Conservation (phyloP, 2,329 filamentous ascomycete genomes). For the Trichoderma afroharzianum region DNA sequence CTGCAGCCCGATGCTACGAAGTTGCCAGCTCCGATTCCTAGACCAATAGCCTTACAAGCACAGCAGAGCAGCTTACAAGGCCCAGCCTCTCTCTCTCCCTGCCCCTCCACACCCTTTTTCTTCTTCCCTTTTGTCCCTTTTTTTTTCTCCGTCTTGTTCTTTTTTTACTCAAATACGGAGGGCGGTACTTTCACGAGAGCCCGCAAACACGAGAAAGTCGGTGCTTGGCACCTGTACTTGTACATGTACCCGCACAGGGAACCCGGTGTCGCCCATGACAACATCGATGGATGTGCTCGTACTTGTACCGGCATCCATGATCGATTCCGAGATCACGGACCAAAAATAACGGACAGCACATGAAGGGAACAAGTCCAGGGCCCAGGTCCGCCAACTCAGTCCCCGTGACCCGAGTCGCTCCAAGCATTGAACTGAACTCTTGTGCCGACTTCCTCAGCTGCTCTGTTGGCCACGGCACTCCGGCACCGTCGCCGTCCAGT, state of each 20-base stretch:
- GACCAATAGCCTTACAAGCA: not conserved
- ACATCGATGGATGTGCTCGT: not conserved
- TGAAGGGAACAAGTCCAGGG: not conserved
- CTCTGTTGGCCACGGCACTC: not conserved
- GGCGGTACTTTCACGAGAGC: not conserved
- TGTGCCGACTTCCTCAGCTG: not conserved
- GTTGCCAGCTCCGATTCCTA: not conserved
- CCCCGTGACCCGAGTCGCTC: not conserved
- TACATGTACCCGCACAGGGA: not conserved
- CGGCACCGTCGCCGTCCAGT: not conserved
- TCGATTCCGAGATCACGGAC: not conserved
- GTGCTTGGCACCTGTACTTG: not conserved
- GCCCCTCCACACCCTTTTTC: not conserved
- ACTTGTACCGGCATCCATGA: not conserved
- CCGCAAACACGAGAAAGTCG: slow-evolving; percentile 3
- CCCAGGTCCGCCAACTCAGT: not conserved
- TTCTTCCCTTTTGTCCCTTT: too few relatives aligned
- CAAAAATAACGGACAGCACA: not conserved
- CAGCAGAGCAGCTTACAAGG: not conserved
- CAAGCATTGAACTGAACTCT: not conserved
- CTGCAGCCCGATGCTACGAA: not conserved
- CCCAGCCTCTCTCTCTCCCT: not conserved
- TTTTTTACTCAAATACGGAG: not conserved
- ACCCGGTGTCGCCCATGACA: not conserved
- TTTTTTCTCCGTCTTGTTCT: not conserved